Evolutionary conservation across 306 rosid species (phyloP).

Genomic region (Rosa chinensis): DNA sequence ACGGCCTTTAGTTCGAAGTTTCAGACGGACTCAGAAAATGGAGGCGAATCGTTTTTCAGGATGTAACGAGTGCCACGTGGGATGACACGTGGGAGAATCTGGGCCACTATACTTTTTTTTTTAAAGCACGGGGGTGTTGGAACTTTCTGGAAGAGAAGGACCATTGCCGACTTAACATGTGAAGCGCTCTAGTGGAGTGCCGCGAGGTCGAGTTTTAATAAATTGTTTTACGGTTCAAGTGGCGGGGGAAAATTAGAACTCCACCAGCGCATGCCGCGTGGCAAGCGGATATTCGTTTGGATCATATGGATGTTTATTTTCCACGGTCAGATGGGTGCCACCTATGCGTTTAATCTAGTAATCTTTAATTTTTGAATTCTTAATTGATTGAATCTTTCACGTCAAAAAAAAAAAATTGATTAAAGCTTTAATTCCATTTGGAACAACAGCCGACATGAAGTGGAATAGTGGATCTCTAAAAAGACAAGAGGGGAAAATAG

Average conservation of each 20-base stretch:
- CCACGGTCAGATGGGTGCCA: neutral
- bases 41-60: constrained; percentile 49
- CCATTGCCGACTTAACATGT: neutral
- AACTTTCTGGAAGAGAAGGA: constrained; percentile 48
- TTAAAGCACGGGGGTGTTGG: constrained; percentile 21
- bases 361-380: too few relatives aligned
- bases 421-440: too few relatives aligned
- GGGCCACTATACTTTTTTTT: constrained; percentile 8
- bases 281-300: neutral
- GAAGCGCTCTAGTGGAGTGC: neutral
- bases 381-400: too few relatives aligned
- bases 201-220: neutral
- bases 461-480: too few relatives aligned
- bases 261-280: neutral
- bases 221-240: too few relatives aligned
- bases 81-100: constrained; percentile 54
- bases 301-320: too few relatives aligned
- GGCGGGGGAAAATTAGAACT: neutral
- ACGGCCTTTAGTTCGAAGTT: neutral
- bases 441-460: too few relatives aligned
- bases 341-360: too few relatives aligned
- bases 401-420: too few relatives aligned
- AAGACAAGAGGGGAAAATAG: too few relatives aligned
- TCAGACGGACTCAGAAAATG: neutral
- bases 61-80: constrained; percentile 41